A percentile compares a stretch with the other conserved stretches of the same genome.
These are phyloP conservation scores for Pelargonium fulgidum DNA, from an alignment of 441 rosid species.

Conservation along the genomic window DNA sequence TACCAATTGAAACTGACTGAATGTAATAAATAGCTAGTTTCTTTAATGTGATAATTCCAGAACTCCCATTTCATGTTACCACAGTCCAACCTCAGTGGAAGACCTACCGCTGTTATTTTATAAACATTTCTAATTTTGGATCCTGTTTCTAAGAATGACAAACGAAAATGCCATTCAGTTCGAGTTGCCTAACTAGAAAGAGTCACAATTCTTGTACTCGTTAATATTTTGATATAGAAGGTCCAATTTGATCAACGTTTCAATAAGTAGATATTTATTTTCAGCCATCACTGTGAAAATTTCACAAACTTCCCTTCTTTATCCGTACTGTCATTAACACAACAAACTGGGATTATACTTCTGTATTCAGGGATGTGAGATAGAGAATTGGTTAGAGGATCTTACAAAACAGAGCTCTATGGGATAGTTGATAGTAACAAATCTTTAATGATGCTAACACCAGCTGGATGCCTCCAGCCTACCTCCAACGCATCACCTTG, in stretches of 20 bases:
- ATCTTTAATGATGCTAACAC: not conserved
- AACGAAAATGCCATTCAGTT: not conserved
- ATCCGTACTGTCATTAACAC: constrained; percentile 4
- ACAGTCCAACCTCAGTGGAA: too few species aligned
- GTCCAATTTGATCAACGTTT: not conserved
- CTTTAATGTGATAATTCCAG: too few species aligned
- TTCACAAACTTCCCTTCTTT: not conserved
- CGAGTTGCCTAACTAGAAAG: not conserved
- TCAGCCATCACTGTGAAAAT: not conserved
- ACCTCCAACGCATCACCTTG: constrained; percentile 8
- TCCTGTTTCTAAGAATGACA: too few species aligned
- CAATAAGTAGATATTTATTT: not conserved
- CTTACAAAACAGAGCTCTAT: not conserved
- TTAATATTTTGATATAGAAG: not conserved
- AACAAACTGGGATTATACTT: not conserved
- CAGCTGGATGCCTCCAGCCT: constrained; percentile 5
- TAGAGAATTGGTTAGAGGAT: constrained; percentile 8
- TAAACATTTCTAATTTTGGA: too few species aligned
- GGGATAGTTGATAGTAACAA: not conserved
- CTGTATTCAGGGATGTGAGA: constrained; percentile 10
- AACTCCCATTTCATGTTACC: too few species aligned
- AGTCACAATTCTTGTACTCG: not conserved
- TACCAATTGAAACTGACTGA: too few species aligned
- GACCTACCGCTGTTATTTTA: too few species aligned
- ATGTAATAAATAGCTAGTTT: too few species aligned